Percentiles rank a stretch among this genome's conserved stretches.
Evolutionary conservation across 23 red algal species (phyloP).

Genomic region (Gracilaria gracilis): DNA sequence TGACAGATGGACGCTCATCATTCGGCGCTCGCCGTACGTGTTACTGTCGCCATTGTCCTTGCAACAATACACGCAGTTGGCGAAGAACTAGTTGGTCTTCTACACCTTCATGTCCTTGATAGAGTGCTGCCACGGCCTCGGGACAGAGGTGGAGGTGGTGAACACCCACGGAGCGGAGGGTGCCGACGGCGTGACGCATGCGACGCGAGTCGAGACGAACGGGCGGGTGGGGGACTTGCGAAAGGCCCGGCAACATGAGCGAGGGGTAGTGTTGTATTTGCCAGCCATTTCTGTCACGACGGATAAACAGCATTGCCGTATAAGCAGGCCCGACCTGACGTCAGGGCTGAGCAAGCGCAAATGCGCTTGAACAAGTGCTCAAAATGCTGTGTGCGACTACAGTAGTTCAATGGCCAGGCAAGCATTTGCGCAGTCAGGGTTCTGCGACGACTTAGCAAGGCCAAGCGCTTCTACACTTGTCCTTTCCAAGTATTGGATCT

Average conservation of each 20-base stretch:
- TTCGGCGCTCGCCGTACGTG: slow-evolving; percentile 45
- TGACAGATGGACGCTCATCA: slow-evolving; percentile 58
- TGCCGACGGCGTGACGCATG: not conserved
- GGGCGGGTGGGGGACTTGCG: not conserved
- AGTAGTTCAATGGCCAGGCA: too few relatives aligned
- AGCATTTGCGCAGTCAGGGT: too few relatives aligned
- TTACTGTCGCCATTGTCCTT: slow-evolving; percentile 46
- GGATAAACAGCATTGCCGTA: too few relatives aligned
- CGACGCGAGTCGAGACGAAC: slow-evolving; percentile 12
- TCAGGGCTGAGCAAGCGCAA: too few relatives aligned
- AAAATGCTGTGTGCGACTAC: too few relatives aligned
- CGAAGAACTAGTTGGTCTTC: slow-evolving; percentile 66
- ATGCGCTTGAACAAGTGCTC: too few relatives aligned
- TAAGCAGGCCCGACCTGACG: too few relatives aligned
- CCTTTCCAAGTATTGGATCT: too few relatives aligned
- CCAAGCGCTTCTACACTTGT: too few relatives aligned
- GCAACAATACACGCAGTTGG: slow-evolving; percentile 57
- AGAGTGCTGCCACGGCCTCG: slow-evolving; percentile 59
- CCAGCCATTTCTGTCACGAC: too few relatives aligned
- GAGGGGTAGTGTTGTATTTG: too few relatives aligned
- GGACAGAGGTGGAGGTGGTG: slow-evolving; percentile 13
- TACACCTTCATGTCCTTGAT: slow-evolving; percentile 60
- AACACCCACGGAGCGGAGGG: not conserved
- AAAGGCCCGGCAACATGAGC: slow-evolving; percentile 2
- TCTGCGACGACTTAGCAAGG: too few relatives aligned